Conservation (phyloP, 768 basidiomycete species). For the Leccinum boreale region DNA sequence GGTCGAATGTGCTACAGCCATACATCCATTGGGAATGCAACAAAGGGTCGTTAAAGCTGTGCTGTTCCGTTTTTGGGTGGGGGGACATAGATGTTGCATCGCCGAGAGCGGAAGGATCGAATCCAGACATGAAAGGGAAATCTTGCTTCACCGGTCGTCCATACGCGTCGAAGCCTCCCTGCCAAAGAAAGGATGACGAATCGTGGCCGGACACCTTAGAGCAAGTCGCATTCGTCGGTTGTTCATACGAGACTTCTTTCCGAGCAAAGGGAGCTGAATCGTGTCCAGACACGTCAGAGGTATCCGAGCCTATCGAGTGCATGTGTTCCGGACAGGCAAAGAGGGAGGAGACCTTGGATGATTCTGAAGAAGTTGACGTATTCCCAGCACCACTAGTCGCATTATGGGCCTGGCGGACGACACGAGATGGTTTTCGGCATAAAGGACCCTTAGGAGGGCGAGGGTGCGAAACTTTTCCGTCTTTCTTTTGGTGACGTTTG, state of each 20-base stretch:
- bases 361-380: not conserved
- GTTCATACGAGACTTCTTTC: not conserved
- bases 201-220: not conserved
- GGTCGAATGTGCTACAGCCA: not conserved
- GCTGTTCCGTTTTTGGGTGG: not conserved
- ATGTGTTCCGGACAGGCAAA: not conserved
- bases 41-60: not conserved
- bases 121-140: not conserved
- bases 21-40: conserved; percentile 9
- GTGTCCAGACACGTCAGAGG: not conserved
- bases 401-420: not conserved
- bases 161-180: not conserved
- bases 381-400: not conserved
- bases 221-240: not conserved
- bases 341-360: not conserved
- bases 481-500: not conserved
- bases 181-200: not conserved
- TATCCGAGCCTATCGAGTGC: not conserved
- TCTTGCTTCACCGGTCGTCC: not conserved
- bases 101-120: not conserved
- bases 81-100: not conserved
- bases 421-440: not conserved
- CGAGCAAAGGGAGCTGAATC: not conserved
- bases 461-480: not conserved
- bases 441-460: not conserved